A percentile compares a stretch with the other conserved stretches of the same genome.
Conservation (phyloP, 2,329 filamentous ascomycete genomes). For the Hypoxylon sp. region DNA sequence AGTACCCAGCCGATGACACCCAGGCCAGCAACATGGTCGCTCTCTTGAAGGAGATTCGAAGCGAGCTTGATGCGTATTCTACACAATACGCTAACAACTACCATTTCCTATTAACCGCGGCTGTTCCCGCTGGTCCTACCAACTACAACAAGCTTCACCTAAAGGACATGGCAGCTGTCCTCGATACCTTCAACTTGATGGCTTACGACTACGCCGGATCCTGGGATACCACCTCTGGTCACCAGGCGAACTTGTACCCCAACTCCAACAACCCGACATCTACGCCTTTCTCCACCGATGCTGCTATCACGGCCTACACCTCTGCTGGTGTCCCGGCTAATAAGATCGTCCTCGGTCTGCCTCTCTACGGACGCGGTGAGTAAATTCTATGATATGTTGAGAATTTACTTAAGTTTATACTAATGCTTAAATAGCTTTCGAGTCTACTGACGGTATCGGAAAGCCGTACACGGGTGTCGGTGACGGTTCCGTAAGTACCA, state of each 20-base stretch:
- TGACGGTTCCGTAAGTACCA: conserved; percentile 57
- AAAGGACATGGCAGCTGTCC: conserved; percentile 60
- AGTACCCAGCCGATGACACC: conserved; percentile 57
- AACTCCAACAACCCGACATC: conserved; percentile 66
- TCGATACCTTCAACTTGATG: conserved; percentile 76
- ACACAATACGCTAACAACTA: conserved; percentile 61
- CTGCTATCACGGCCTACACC: conserved; percentile 76
- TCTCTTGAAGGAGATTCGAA: conserved; percentile 62
- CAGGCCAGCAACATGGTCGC: conserved; percentile 63
- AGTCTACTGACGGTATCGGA: conserved; percentile 75
- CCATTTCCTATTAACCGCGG: conserved; percentile 69
- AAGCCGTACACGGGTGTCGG: conserved; percentile 75
- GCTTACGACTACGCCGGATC: conserved; percentile 81
- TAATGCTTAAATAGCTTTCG: conserved; percentile 64
- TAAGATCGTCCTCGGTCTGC: conserved; percentile 85
- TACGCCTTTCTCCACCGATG: conserved; percentile 79
- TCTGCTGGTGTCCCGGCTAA: conserved; percentile 70
- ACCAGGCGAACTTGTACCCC: conserved; percentile 79
- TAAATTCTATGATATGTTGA: neutral
- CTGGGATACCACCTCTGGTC: conserved; percentile 75
- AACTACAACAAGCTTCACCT: conserved; percentile 67
- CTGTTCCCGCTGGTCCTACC: conserved; percentile 63
- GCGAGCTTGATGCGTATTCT: conserved; percentile 65
- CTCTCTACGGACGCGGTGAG: conserved; percentile 77
- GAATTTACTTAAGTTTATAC: neutral